Base-by-base conservation (phyloP, 208 protist genomes). In the Trichomonas tenax region DNA sequence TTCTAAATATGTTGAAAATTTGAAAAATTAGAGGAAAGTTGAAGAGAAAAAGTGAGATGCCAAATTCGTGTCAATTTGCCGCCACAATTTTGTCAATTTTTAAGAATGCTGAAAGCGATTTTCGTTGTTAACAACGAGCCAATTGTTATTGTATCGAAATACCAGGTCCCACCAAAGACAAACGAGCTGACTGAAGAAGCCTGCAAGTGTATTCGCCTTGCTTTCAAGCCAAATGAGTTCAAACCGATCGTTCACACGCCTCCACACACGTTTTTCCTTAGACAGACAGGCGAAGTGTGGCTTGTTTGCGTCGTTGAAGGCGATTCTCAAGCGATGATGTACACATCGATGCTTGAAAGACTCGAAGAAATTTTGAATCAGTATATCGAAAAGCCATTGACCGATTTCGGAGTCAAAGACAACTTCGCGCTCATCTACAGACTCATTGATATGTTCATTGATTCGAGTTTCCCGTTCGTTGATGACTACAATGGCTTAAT, bases 351-450 rank as follows among this genome's bases (percentile, higher is more conserved):
- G 9, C 36, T 89, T 10, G 82, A 89, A 23, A n/a, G 41, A 48
- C 34, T 89, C 23, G 82, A 89, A 46, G 82, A 89, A 46, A 44
- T 89, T n/a, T 46, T 89, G n/a, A n/a, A 89, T 46, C 82, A 44
- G 23, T 89, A 89, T 89, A 40, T 89, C 8, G 82, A 89, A 48
- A 89, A 89, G 17, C 82, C 82, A n/a, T 31, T 89, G 9, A 89
- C 82, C 36, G 82, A 89, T 46, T 89, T 89, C 36, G 82, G 82
- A 31, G 82, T 89, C 40, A 89, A 89, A 89, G 82, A 89, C 17
- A 89, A 89, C 40, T 89, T 89, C 36, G 34, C 82, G 21, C 14
- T 89, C 17, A 89, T 89, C 6, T 89, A 89, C 41, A 44, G 82
- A 89, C 6, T 89, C 0, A n/a, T 89, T 89, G 82, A 89, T 31